Base-by-base conservation (phyloP, 2,329 filamentous ascomycete genomes). In the Ilyonectria mors-panacis region DNA sequence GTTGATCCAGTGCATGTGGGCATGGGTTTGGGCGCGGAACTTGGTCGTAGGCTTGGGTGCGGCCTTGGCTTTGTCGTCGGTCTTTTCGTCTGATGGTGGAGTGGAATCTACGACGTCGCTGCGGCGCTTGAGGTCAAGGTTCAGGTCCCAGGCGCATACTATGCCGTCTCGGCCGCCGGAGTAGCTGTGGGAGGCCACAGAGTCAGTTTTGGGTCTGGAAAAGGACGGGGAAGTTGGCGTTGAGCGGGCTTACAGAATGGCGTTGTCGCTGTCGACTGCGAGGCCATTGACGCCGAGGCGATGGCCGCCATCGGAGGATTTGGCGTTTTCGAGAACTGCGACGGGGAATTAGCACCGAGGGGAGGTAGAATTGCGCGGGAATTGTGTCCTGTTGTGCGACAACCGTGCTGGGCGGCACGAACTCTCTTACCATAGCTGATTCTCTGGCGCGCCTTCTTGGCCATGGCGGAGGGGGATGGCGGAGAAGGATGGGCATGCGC, bases 1-100 rank as follows among this genome's bases (percentile, higher is more conserved):
- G 82, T 97, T 98, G 83, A 98, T 92, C 95, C 95, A 98, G 81
- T 97, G 94, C 57, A 94, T 97, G 80, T 98, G 95, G 9, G 95
- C 94, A 72, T 89, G 87, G 17, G 86, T 87, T 74, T 90, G 88
- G 47, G 87, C 81, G 66, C 89, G 88, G 77, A 92, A 91, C 26
- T 83, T 87, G 57, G 89, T 89, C 19, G 84, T 83, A 50, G 84
- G 77, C 67, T 82, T 83, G 37, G 83, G 76, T 72, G 81, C 81
- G 44, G 82, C 74, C 70, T 81, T 76, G 54, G 58, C 13, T 21
- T 58, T 65, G 44, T 85, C 72, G 78, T 76, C 68, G 73, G 57
- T 35, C 68, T 72, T 73, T 50, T 70, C 61, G 68, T 75, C 57
- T 59, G 73, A 75, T 58, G 78, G 70, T 57, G 79, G 68, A 64